Conservation (phyloP, 129 eudicot genomes). For the Centrapalus pauciflorus region DNA sequence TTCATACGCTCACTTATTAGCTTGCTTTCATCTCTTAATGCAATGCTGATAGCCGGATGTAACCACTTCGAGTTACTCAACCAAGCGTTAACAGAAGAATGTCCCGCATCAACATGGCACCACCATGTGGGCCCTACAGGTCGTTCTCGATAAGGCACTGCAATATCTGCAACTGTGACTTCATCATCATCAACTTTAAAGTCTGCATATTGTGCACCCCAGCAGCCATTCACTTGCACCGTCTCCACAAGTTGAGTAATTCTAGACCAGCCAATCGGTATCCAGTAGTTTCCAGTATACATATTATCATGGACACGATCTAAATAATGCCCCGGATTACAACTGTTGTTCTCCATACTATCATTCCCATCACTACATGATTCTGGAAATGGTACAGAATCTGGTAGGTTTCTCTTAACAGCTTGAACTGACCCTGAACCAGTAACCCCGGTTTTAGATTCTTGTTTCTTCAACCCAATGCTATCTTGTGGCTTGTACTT, state of each 20-base stretch:
- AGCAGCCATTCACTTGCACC: slow-evolving; percentile 36
- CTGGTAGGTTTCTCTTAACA: background rate
- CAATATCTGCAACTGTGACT: slow-evolving; percentile 59
- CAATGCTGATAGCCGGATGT: slow-evolving; percentile 65
- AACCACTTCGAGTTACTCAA: slow-evolving; percentile 56
- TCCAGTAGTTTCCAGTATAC: slow-evolving; percentile 36
- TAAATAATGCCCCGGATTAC: slow-evolving; percentile 13
- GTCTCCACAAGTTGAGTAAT: slow-evolving; percentile 48
- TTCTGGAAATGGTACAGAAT: slow-evolving; percentile 3
- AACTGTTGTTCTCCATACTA: background rate
- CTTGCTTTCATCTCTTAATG: slow-evolving; percentile 66
- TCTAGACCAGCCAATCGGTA: slow-evolving; percentile 68
- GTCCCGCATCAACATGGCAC: slow-evolving; percentile 66
- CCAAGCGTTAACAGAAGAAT: slow-evolving; percentile 44
- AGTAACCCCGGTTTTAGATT: slow-evolving; percentile 4
- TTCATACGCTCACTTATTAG: slow-evolving; percentile 77
- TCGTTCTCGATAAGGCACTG: slow-evolving; percentile 52
- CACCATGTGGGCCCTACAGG: slow-evolving; percentile 71
- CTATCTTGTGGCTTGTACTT: slow-evolving; percentile 26
- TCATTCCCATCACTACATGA: slow-evolving; percentile 12
- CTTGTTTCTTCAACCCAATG: slow-evolving; percentile 24
- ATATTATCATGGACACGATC: slow-evolving; percentile 9
- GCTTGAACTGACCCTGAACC: background rate
- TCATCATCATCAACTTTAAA: slow-evolving; percentile 41
- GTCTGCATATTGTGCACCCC: slow-evolving; percentile 42